Base-by-base conservation (phyloP, 495 filamentous ascomycete species). In the Symbiotaphrina buchneri region DNA sequence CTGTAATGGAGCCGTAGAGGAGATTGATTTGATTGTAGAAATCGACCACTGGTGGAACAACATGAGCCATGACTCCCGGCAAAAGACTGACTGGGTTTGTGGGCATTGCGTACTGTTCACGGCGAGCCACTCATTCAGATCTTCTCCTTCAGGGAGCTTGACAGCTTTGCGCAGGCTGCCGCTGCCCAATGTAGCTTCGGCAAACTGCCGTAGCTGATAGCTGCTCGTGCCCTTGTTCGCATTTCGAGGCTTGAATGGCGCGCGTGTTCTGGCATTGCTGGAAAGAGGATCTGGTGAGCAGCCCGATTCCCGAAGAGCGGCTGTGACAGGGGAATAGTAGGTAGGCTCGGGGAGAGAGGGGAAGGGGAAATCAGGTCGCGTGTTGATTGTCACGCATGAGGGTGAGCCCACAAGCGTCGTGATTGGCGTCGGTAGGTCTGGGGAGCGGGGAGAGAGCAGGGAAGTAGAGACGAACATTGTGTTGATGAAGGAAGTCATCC, bases 1-100 rank as follows among this genome's bases (percentile, higher is more conserved):
- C 87, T 32, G 87, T 97, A 47, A 97, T 94, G 34, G 87, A 84
- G 36, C 87, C 87, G 51, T 97, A 97, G 32, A 97, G 74, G 17
- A 97, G 71, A 55, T 97, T 97, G 51, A 95, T 87, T 51, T 97
- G 87, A 56, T 95, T 97, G 68, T 95, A 97, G 55, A 97, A 97
- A 51, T 97, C 87, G 56, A 97, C 87, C 46, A 97, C 85, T 92
- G 41, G 27, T 28, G 24, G 33, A 4, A 6, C 21, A 11, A 13
- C 19, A 3, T 30, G 18, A 5, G 31, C 3, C 16, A 32, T n/a
- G 7, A 18, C 8, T 13, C 19, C 27, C 7, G 10, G 7, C 10
- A 7, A 14, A 13, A 29, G 25, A 29, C 4, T 5, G 23, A 4
- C 6, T 4, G 7, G 14, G 8, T 2, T 5, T 16, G 31, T 11